Evolutionary conservation across 495 filamentous ascomycete species (phyloP).

Genomic region (Aspergillus sclerotioniger): DNA sequence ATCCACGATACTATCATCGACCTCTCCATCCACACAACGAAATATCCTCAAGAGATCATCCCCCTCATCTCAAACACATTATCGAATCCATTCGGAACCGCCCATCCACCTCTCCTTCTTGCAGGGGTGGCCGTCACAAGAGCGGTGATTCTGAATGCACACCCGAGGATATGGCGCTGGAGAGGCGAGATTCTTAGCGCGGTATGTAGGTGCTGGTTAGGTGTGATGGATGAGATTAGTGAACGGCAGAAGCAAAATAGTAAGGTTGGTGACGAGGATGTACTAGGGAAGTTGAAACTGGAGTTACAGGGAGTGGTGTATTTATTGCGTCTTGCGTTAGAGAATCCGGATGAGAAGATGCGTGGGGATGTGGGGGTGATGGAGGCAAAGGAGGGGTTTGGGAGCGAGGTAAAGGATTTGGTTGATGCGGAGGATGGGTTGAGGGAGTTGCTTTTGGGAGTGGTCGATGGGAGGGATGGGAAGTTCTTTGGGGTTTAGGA

Average conservation of each 20-base stretch:
- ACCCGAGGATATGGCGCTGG: slow-evolving; percentile 67
- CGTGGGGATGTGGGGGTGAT: slow-evolving; percentile 19
- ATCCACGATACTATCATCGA: slow-evolving; percentile 51
- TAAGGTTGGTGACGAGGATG: background rate
- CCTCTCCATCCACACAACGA: slow-evolving; percentile 67
- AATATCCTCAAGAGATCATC: slow-evolving; percentile 72
- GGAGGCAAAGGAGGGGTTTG: slow-evolving; percentile 27
- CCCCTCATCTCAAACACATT: slow-evolving; percentile 66
- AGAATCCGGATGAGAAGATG: slow-evolving; percentile 21
- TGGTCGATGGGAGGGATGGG: slow-evolving; percentile 19
- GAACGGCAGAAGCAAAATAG: slow-evolving; percentile 9
- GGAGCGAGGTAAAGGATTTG: slow-evolving; percentile 34
- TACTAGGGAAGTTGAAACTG: slow-evolving; percentile 35
- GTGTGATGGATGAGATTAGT: slow-evolving; percentile 45
- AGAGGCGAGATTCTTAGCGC: slow-evolving; percentile 67
- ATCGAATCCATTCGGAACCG: slow-evolving; percentile 65
- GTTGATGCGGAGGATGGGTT: slow-evolving; percentile 37
- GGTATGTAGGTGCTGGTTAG: slow-evolving; percentile 65
- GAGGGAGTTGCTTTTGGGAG: slow-evolving; percentile 26
- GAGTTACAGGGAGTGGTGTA: slow-evolving; percentile 46
- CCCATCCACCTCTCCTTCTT: slow-evolving; percentile 53
- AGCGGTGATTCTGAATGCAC: slow-evolving; percentile 62
- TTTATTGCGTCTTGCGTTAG: slow-evolving; percentile 36
- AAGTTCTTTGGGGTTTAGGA: slow-evolving; percentile 8
- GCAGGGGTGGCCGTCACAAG: slow-evolving; percentile 54